Evolutionary conservation across 225 moss, liverwort and hornwort species (phyloP), one percentile per base, ranked within the genome.

Genomic region (Marchantia paleacea): DNA sequence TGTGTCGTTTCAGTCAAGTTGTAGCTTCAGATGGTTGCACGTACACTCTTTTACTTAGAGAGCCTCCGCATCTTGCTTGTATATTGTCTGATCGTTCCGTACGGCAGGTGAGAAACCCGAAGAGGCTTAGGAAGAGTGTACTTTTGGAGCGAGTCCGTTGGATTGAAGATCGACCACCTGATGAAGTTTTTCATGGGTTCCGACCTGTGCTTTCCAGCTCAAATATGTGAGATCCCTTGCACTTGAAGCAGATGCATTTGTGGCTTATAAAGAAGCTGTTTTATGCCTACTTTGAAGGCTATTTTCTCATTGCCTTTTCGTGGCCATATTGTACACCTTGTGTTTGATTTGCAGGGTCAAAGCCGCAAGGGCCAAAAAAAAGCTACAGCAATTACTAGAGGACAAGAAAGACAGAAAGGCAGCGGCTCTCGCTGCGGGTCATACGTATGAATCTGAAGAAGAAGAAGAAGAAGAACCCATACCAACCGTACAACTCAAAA

Each of bases 161-260:
- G 93, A 82, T 99, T 78, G 95, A 95, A 87, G 94, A 91, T 72
- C 87, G 91, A 83, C 91, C 90, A 76, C 86, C 89, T 53, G 93
- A 95, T 78, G 92, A 99, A 91, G 99, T 99, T 49, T 99, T 99
- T 80, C 99, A 99, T 75, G 94, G 99, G 8, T 99, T 99, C 61
- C 89, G 92, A 66, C 99, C 99, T 77, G 85, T 94, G 66, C 79
- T 95, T 55, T 99, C 99, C 12, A 91, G 91, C 81, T 89, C 91
- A 83, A 91, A 95, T 82, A 90, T 94, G 91, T 93, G 82, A 81
- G 88, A 75, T 77, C 57, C 26, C 53, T 75, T 55, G 55, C 60
- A 77, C 12, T 61, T 62, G 18, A 48, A 24, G 20, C 52, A 52
- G 49, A 71, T 52, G 12, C 18, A 54, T 75, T 54, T 73, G 48